Base-by-base conservation (phyloP, 1,284 basidiomycete genomes). In the Ganoderma lucidum region DNA sequence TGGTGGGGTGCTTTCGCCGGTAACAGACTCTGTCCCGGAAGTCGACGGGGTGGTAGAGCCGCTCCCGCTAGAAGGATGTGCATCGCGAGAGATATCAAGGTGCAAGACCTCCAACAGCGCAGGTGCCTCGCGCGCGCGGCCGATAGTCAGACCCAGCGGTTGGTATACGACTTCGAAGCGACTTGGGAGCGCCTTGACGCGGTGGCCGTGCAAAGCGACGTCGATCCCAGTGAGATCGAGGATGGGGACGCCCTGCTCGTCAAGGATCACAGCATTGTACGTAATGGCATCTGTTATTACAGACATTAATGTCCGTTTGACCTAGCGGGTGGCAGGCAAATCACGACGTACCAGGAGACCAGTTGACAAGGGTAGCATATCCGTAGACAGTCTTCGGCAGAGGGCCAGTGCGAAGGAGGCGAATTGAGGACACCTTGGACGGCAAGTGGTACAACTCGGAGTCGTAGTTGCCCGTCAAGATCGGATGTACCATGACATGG, bases 381-480 rank as follows among this genome's bases (percentile, higher is more conserved):
- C 72, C 67, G 32, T 64, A 76, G n/a, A 78, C 48, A 2, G 60
- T 65, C 23, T 68, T 60, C 8, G 74, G 71, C 17, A 74, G 66
- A 0, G 66, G 68, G 30, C 68, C 61, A 2, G 37, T 35, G n/a
- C 66, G 51, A 15, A 72, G 64, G 14, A 76, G 51, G 4, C 66
- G 70, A 45, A 76, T 48, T 19, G 67, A 71, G 2, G 66, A 66
- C 9, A 79, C 56, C 23, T 64, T 65, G 8, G 78, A 75, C 9
- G 80, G 80, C 9, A 81, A 71, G 66, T 78, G 80, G 62, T 80
- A 81, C 1, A 68, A 65, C 41, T 75, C 70, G 5, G 56, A 45
- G 58, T 79, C 75, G 12, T 51, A 32, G 65, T 70, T 73, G 8
- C 68, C 72, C 12, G 75, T 78, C 35, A 81, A 56, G 2, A 44